Evolutionary conservation across 192 early-diverging fungal genomes (phyloP).

Genomic region (Coemansia sp.): DNA sequence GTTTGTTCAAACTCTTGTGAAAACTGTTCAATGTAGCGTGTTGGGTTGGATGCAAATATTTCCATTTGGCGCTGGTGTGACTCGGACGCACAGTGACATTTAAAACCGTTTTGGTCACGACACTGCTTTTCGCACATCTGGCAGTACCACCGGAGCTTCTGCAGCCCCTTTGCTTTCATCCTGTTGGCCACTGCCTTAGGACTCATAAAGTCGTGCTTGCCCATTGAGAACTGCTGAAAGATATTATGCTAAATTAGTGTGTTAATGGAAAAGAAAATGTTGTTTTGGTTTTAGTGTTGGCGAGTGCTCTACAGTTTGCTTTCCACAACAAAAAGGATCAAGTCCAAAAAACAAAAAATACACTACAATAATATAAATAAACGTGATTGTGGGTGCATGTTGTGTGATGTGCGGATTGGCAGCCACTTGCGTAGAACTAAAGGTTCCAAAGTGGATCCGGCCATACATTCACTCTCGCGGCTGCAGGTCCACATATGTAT

Average conservation of each 20-base stretch:
- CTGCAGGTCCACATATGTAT: neutral
- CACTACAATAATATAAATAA: too few relatives aligned
- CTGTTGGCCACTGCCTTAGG: slow-evolving; percentile 88
- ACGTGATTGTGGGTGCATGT: too few relatives aligned
- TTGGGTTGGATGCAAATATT: slow-evolving; percentile 78
- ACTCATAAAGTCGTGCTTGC: slow-evolving; percentile 69
- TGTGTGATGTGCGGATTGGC: too few relatives aligned
- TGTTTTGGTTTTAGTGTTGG: too few relatives aligned
- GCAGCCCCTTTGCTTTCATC: slow-evolving; percentile 90
- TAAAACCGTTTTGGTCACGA: slow-evolving; percentile 95
- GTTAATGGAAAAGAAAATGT: neutral
- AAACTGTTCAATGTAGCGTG: slow-evolving; percentile 70
- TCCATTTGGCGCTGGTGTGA: slow-evolving; percentile 89
- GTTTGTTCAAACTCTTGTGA: slow-evolving; percentile 79
- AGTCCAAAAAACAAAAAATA: too few relatives aligned
- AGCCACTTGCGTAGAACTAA: too few relatives aligned
- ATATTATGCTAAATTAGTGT: neutral
- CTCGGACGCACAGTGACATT: slow-evolving; percentile 87
- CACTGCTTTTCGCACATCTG: slow-evolving; percentile 91
- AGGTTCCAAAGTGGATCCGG: too few relatives aligned
- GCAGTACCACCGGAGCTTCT: slow-evolving; percentile 88
- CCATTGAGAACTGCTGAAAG: slow-evolving; percentile 39
- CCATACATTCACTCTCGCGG: too few relatives aligned
- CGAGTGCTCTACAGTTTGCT: too few relatives aligned
- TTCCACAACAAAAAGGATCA: too few relatives aligned